Percentiles rank a stretch among this genome's conserved stretches.
Conservation (phyloP, 768 basidiomycete species). For the Aureoboletus auriporus region DNA sequence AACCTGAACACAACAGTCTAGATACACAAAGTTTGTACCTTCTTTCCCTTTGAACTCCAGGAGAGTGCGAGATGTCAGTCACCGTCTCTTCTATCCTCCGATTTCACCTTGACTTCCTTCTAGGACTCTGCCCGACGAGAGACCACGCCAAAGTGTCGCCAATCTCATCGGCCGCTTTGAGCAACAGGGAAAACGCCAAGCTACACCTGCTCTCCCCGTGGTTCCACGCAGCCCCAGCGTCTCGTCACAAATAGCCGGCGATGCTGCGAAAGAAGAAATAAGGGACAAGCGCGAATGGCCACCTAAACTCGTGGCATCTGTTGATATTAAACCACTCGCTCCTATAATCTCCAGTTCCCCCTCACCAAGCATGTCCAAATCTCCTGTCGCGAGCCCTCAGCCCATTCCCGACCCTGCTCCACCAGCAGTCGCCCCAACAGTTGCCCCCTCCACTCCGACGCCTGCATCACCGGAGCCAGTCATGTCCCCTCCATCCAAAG, state of each 20-base stretch:
- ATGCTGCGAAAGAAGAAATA: slow-evolving; percentile 60
- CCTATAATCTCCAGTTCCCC: slow-evolving; percentile 35
- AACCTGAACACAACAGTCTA: slow-evolving; percentile 20
- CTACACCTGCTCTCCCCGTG: slow-evolving; percentile 34
- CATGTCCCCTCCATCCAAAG: slow-evolving; percentile 20
- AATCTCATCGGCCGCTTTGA: slow-evolving; percentile 90
- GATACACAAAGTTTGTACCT: slow-evolving; percentile 10
- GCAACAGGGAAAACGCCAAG: slow-evolving; percentile 68
- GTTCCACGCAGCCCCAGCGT: slow-evolving; percentile 64
- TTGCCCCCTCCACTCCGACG: slow-evolving; percentile 17
- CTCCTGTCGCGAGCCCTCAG: slow-evolving; percentile 26
- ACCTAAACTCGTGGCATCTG: slow-evolving; percentile 41
- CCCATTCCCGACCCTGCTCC: slow-evolving; percentile 24
- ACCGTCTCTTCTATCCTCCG: background rate
- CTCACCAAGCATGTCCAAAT: slow-evolving; percentile 14
- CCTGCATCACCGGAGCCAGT: slow-evolving; percentile 19
- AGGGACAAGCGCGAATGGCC: slow-evolving; percentile 81
- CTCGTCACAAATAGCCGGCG: slow-evolving; percentile 58
- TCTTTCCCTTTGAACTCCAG: slow-evolving; percentile 11
- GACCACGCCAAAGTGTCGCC: slow-evolving; percentile 81
- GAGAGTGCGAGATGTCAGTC: slow-evolving; percentile 28
- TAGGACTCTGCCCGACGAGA: slow-evolving; percentile 87
- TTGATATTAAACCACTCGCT: slow-evolving; percentile 32
- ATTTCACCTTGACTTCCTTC: slow-evolving; percentile 16
- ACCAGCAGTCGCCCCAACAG: slow-evolving; percentile 13